A percentile compares a stretch with the other conserved stretches of the same genome.
phyloP scores from a whole-genome alignment of 352 stramenopile genomes.

The Phytophthora constricta region DNA sequence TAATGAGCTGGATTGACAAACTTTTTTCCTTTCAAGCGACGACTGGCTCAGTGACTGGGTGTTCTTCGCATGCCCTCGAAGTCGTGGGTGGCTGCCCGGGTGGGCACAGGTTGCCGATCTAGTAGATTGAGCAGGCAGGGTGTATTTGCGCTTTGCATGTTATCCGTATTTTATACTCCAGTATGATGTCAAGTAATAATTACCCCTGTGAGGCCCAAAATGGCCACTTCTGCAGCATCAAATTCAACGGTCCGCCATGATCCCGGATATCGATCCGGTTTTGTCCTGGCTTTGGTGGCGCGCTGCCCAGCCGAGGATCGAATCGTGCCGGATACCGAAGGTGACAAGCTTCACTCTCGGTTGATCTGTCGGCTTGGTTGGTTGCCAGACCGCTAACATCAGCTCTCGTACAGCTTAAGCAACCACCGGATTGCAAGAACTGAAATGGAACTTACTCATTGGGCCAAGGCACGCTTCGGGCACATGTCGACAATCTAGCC shows the following conservation, averaged over 20 bases:
- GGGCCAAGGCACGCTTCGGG: background rate
- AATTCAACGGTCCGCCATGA: background rate
- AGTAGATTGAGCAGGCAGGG: background rate
- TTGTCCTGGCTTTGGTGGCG: background rate
- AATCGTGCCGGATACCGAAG: background rate
- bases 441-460: too few relatives aligned
- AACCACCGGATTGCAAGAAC: too few relatives aligned
- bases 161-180: too few relatives aligned
- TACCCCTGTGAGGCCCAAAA: background rate
- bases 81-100: background rate
- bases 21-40: background rate
- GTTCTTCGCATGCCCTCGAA: background rate
- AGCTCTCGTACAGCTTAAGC: too few relatives aligned
- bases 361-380: background rate
- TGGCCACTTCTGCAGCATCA: background rate
- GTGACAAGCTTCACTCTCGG: background rate
- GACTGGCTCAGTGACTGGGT: too few relatives aligned
- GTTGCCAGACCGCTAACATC: background rate
- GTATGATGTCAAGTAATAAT: constrained; percentile 1
- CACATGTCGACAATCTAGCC: background rate
- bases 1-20: constrained; percentile 11
- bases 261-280: background rate
- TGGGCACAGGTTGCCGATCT: background rate
- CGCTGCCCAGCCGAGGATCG: background rate
- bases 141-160: background rate